These are phyloP conservation scores for Radiomyces spectabilis DNA, from an alignment of 192 early-diverging fungal species.

Conservation along the genomic window DNA sequence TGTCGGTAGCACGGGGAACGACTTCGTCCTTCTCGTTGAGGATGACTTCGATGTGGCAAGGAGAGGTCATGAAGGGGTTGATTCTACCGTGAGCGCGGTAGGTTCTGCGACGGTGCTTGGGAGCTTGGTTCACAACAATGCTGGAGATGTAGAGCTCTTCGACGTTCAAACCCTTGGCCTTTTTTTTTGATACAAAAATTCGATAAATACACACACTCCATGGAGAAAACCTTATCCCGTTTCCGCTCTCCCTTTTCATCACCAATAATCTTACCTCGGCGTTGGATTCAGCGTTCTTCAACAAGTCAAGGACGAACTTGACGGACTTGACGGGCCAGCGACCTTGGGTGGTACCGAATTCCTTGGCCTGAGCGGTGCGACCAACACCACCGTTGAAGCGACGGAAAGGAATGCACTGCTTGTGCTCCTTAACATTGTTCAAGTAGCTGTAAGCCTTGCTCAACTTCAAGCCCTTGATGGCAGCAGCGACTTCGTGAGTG, in stretches of 20 bases:
- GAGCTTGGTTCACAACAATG: conserved; percentile 96
- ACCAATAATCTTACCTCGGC: conserved; percentile 82
- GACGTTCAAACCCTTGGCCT: conserved; percentile 84
- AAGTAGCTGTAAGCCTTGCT: conserved; percentile 87
- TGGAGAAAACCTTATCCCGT: too few species aligned
- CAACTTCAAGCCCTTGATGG: conserved; percentile 88
- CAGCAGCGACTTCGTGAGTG: conserved; percentile 90
- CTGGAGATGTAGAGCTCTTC: conserved; percentile 86
- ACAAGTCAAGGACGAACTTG: conserved; percentile 85
- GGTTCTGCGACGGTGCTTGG: conserved; percentile 91
- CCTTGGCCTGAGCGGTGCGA: conserved; percentile 94
- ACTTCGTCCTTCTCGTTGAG: conserved; percentile 82
- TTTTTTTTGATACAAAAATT: conserved; percentile 15
- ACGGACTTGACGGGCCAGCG: conserved; percentile 96
- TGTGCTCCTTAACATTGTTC: conserved; percentile 89
- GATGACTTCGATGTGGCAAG: conserved; percentile 94
- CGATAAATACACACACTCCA: too few species aligned
- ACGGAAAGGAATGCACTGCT: conserved; percentile 94
- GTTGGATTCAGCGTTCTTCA: conserved; percentile 96
- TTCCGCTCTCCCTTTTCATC: background rate
- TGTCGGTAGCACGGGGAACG: conserved; percentile 59
- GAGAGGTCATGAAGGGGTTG: conserved; percentile 84
- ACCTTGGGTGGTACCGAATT: conserved; percentile 75
- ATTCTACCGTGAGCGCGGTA: conserved; percentile 98
- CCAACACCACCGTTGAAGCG: conserved; percentile 95